Evolutionary conservation across 106 monocot species (phyloP).

Genomic region (Alisma plantagoaquatica): DNA sequence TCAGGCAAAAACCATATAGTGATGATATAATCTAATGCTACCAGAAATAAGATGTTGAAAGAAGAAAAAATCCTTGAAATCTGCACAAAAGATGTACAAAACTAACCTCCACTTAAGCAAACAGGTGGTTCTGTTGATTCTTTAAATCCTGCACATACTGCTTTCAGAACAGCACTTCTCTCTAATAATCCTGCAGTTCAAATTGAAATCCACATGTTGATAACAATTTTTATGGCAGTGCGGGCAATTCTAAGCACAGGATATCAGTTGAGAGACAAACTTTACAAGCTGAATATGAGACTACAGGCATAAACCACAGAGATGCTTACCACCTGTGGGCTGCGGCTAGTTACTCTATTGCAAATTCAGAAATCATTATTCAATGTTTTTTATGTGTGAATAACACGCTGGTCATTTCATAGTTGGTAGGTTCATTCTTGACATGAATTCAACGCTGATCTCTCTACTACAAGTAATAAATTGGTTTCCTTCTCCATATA

Average conservation of each 20-base stretch:
- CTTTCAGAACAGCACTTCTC: slow-evolving; percentile 61
- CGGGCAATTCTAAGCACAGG: neutral
- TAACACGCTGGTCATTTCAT: too few relatives aligned
- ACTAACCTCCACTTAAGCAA: slow-evolving; percentile 70
- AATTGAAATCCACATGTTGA: neutral
- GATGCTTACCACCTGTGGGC: too few relatives aligned
- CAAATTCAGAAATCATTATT: too few relatives aligned
- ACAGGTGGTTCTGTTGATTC: slow-evolving; percentile 78
- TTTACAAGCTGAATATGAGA: too few relatives aligned
- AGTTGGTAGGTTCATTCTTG: too few relatives aligned
- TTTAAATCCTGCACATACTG: slow-evolving; percentile 89
- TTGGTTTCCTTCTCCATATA: too few relatives aligned
- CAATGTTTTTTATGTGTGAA: too few relatives aligned
- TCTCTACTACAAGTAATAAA: too few relatives aligned
- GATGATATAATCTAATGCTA: neutral
- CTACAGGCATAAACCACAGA: too few relatives aligned
- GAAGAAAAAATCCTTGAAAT: neutral
- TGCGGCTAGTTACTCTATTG: too few relatives aligned
- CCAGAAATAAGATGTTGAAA: neutral
- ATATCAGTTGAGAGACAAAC: neutral
- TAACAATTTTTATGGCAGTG: too few relatives aligned
- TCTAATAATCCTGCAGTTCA: slow-evolving; percentile 61
- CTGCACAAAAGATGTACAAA: neutral
- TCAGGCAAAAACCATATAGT: neutral
- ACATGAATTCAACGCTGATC: too few relatives aligned